Base-by-base conservation (phyloP, 1,139 yeast species). In the Starmera stellimalicola region DNA sequence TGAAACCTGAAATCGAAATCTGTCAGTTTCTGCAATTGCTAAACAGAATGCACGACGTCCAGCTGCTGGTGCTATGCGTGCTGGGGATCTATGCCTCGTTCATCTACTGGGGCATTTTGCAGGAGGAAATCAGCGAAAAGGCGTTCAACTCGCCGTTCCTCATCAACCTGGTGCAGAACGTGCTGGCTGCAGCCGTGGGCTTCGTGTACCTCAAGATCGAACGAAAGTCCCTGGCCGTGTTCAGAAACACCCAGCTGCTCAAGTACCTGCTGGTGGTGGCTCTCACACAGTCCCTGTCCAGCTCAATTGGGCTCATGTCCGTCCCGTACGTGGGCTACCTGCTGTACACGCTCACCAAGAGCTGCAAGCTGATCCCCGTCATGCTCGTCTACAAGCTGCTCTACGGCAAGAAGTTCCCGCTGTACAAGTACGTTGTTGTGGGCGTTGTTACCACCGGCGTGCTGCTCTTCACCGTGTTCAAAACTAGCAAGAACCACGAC, bases 311-410 rank as follows among this genome's bases (percentile, higher is more conserved):
- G 25, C 71, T 82, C 56, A 64, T 77, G 40, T 75, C 95, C 10
- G 63, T 91, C 41, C 66, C 70, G 34, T 85, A 91, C 52, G 93
- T 91, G 29, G 95, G 85, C 53, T 91, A 84, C 52, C 64, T 91
- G 51, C 81, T 94, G 0, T 79, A 74, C 47, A 68, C 91, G 44
- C 67, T 91, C 41, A 95, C 96, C 26, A 91, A 91, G 54, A 81
- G 95, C 33, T 91, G 98, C 55, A 91, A 91, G 51, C 68, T 91
- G 54, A 74, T 91, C 23, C 99, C 99, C 0, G 94, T 88, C 17
- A 78, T 91, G 81, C 55, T 83, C 24, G 80, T 91, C 3, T 96
- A 87, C 50, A 60, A 79, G 40, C 47, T 77, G n/a, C 52, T 83
- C 17, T 91, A 87, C 58, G 68, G 80, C 27, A 74, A 84, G 6